phyloP scores from a whole-genome alignment of 345 rosid genomes.

The Microcos paniculata region DNA sequence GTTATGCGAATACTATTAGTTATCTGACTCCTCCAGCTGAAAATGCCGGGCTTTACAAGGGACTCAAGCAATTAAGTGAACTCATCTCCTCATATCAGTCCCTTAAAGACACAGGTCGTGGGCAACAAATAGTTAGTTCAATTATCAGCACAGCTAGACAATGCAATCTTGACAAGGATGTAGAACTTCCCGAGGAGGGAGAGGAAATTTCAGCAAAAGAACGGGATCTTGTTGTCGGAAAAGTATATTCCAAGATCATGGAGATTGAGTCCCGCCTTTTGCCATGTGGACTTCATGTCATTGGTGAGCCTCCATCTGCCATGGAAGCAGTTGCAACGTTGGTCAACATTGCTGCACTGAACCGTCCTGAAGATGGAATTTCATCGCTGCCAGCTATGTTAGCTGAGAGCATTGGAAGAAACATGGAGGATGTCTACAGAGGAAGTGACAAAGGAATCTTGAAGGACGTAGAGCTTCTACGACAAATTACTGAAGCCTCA shows the following conservation, averaged over 20 bases:
- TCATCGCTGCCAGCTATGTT: constrained; percentile 72
- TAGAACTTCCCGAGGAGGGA: constrained; percentile 82
- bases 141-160: constrained; percentile 93
- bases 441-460: constrained; percentile 84
- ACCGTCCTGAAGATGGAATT: constrained; percentile 86
- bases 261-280: constrained; percentile 94
- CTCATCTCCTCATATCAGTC: constrained; percentile 97
- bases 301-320: constrained; percentile 98
- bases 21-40: constrained; percentile 99
- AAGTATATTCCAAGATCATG: constrained; percentile 97
- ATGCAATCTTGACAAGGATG: constrained; percentile 97
- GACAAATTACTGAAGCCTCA: constrained; percentile 90
- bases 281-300: constrained; percentile 95
- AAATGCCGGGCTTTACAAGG: constrained; percentile 99
- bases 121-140: constrained; percentile 88
- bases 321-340: constrained; percentile 96
- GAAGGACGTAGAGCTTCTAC: constrained; percentile 95
- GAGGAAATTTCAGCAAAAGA: constrained; percentile 68
- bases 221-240: constrained; percentile 88
- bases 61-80: constrained; percentile 94
- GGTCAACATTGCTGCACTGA: constrained; percentile 90
- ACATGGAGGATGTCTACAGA: constrained; percentile 83
- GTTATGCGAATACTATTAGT: constrained; percentile 96
- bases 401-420: constrained; percentile 77
- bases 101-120: constrained; percentile 91